Evolutionary conservation across 106 monocot species (phyloP).

Genomic region (Chionographis japonica): DNA sequence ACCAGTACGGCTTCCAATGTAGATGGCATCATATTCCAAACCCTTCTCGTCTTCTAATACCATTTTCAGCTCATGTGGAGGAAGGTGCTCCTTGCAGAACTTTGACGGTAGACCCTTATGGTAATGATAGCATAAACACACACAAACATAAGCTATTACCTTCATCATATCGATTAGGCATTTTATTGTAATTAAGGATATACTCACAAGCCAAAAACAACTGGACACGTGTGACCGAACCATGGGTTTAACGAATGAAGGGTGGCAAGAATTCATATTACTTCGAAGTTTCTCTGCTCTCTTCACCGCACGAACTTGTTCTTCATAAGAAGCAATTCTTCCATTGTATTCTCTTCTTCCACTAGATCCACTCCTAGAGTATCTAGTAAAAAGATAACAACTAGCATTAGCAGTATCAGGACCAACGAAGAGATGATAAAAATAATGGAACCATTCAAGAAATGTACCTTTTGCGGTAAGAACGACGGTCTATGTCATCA

Average conservation of each 20-base stretch:
- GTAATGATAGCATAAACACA: not conserved
- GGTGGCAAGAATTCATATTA: constrained; percentile 27
- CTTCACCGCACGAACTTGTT: constrained; percentile 38
- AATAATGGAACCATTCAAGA: not conserved
- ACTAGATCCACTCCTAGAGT: constrained; percentile 11
- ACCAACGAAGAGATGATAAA: not conserved
- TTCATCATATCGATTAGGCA: not conserved
- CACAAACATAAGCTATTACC: not conserved
- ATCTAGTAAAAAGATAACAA: constrained; percentile 21
- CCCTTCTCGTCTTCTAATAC: constrained; percentile 70
- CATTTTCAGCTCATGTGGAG: constrained; percentile 44
- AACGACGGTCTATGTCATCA: constrained; percentile 18
- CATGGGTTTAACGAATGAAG: constrained; percentile 71
- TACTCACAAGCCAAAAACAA: constrained; percentile 83
- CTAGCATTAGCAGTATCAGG: not conserved
- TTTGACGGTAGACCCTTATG: constrained; percentile 58
- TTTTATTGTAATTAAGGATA: not conserved
- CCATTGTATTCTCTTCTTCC: constrained; percentile 55
- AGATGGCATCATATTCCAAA: constrained; percentile 49
- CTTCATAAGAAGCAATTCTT: constrained; percentile 51
- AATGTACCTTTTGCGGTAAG: constrained; percentile 38
- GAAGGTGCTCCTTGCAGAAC: constrained; percentile 66
- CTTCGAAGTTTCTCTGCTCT: constrained; percentile 53
- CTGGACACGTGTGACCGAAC: constrained; percentile 78
- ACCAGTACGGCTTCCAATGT: constrained; percentile 56